Evolutionary conservation across 768 basidiomycete genomes (phyloP).

Genomic region (Nevesoporus exiguus): DNA sequence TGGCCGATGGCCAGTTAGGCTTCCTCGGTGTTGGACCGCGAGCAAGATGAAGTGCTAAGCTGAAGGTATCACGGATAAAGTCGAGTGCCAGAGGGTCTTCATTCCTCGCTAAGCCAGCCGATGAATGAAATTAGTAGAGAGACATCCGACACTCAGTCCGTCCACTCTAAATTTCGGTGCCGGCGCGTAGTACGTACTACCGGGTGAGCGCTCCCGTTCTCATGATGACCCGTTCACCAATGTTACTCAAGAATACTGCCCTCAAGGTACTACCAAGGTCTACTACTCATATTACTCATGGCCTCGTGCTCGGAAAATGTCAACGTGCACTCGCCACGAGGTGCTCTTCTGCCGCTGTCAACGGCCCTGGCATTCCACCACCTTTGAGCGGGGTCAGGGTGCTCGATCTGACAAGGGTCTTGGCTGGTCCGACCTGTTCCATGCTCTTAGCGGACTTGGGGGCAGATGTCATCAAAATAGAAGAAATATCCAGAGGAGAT

Average conservation of each 20-base stretch:
- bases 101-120: constrained; percentile 9
- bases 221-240: neutral
- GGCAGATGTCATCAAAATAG: constrained; percentile 92
- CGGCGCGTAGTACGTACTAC: constrained; percentile 1
- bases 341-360: constrained; percentile 12
- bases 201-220: too few species aligned
- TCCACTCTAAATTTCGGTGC: constrained; percentile 14
- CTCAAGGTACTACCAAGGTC: neutral
- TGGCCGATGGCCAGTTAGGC: neutral
- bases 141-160: constrained; percentile 32
- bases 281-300: neutral
- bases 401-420: constrained; percentile 85
- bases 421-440: constrained; percentile 90
- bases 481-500: constrained; percentile 77
- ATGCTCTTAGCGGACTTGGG: constrained; percentile 92
- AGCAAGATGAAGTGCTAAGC: neutral
- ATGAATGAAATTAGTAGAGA: neutral
- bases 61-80: constrained; percentile 11
- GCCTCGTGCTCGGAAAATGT: neutral
- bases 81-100: constrained; percentile 22
- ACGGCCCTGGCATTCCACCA: constrained; percentile 57
- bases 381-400: constrained; percentile 79
- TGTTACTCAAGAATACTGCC: constrained; percentile 5
- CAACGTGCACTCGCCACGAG: neutral
- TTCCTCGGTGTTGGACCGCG: neutral